These are phyloP conservation scores for Aspergillus sclerotiicarbonarius DNA, from an alignment of 495 filamentous ascomycete genomes.

Conservation along the genomic window DNA sequence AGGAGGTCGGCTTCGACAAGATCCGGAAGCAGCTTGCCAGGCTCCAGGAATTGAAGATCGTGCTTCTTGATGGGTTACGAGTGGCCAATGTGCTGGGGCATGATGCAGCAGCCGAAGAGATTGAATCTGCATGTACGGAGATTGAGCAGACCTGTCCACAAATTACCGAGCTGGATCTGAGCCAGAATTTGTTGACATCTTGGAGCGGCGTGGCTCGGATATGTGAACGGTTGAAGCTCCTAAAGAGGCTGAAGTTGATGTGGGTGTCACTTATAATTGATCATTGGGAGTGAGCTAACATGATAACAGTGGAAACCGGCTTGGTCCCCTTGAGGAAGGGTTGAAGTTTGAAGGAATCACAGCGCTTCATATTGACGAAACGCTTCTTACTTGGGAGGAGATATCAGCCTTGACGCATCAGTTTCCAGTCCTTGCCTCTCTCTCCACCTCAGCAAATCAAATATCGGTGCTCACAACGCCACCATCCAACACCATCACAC, in stretches of 20 bases:
- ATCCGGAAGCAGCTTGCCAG: conserved; percentile 75
- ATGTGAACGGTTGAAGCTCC: conserved; percentile 58
- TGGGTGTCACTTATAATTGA: conserved; percentile 34
- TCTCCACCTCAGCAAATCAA: conserved; percentile 57
- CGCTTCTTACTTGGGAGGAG: conserved; percentile 66
- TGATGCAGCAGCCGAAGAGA: conserved; percentile 31
- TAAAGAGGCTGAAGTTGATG: conserved; percentile 70
- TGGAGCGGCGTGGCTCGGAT: conserved; percentile 66
- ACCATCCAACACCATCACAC: conserved; percentile 48
- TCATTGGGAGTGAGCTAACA: conserved; percentile 16
- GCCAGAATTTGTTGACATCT: conserved; percentile 72
- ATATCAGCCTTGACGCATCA: conserved; percentile 37
- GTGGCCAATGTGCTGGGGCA: conserved; percentile 48
- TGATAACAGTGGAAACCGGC: conserved; percentile 70
- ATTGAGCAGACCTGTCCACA: conserved; percentile 49
- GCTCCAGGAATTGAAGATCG: conserved; percentile 72
- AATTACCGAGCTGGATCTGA: conserved; percentile 81
- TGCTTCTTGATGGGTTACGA: conserved; percentile 73
- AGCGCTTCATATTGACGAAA: conserved; percentile 72
- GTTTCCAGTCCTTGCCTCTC: conserved; percentile 60
- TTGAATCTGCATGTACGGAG: conserved; percentile 22
- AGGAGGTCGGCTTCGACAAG: conserved; percentile 96
- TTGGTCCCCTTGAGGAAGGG: conserved; percentile 48
- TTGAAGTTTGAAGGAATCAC: conserved; percentile 54
- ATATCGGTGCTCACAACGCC: conserved; percentile 35